These are phyloP conservation scores for Argentina anserina DNA, from an alignment of 306 rosid species.

Conservation along the genomic window DNA sequence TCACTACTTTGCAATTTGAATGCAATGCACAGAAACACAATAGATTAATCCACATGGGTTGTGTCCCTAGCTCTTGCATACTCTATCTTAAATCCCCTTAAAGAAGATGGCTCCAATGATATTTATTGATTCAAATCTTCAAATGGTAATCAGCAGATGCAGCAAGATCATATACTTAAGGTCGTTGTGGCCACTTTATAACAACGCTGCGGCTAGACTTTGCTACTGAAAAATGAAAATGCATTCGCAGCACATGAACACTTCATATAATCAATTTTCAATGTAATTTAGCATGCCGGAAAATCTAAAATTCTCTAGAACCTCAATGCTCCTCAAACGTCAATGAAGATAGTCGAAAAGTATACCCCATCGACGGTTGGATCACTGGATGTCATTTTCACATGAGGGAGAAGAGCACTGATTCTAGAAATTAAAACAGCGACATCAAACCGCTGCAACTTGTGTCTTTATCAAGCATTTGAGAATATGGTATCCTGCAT, in stretches of 20 bases:
- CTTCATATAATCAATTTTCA: not conserved
- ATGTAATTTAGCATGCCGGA: not conserved
- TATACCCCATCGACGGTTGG: not conserved
- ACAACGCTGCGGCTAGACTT: not conserved
- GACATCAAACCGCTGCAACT: not conserved
- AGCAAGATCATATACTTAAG: not conserved
- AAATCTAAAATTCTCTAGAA: not conserved
- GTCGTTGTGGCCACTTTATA: not conserved
- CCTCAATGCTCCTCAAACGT: not conserved
- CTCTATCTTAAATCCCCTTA: slow-evolving; percentile 21
- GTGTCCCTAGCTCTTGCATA: slow-evolving; percentile 44
- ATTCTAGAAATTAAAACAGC: not conserved
- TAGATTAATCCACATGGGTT: slow-evolving; percentile 60
- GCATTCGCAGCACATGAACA: not conserved
- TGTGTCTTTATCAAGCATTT: not conserved
- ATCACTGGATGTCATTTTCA: too few relatives aligned
- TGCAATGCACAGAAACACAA: slow-evolving; percentile 8
- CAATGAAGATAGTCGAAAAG: not conserved
- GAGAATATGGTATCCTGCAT: slow-evolving; percentile 2
- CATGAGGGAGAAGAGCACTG: not conserved
- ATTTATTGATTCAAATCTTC: not conserved
- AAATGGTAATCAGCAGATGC: not conserved
- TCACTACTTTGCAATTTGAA: slow-evolving; percentile 28
- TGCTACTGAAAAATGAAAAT: not conserved
- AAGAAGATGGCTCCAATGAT: slow-evolving; percentile 16